Evolutionary conservation across 306 rosid genomes (phyloP), one percentile per base, ranked within the genome.

Genomic region (Cercis canadensis): DNA sequence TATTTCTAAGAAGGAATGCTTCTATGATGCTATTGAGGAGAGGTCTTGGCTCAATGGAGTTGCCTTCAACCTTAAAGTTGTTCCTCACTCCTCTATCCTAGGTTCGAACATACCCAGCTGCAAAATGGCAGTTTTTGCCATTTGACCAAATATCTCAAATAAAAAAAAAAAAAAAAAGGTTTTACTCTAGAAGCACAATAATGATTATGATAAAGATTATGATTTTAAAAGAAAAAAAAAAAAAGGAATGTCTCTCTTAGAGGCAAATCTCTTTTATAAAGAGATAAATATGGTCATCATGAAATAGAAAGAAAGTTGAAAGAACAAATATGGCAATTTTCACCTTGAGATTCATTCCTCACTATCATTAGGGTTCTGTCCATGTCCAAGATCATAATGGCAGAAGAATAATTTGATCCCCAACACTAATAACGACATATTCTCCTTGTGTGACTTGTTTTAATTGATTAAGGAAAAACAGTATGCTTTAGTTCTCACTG

Each of bases 371-470:
- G 36, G 62, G 50, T 32, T 62, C 56, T 46, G 51, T 68, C 10
- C 43, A 37, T 61, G 62, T 78, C 72, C 49, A 78, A 69, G 50
- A 43, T 19, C 64, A 78, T 78, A 14, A 72, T 72, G 78, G 52
- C 70, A 78, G 14, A 40, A 41, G 19, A 62, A 76, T 54, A 44
- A 59, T 68, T 59, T 53, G 53, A 61, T 21, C 53, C 72, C 55
- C 59, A 45, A 41, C 76, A 55, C 44, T 62, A 49, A 66, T 65
- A 50, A 50, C 3, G 69, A 18, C 81, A 77, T 41, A 62, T 68
- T 77, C 33, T 65, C 55, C 73, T 65, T 65, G 73, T 64, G 40
- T 43, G 18, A 8, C 37, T 43, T 63, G 12, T 15, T 46, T n/a
- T 24, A 24, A 24, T 33, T 31, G 2, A 16, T 32, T 15, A 17